Conservation (phyloP, 2,329 filamentous ascomycete genomes). For the Colletotrichum costaricense region DNA sequence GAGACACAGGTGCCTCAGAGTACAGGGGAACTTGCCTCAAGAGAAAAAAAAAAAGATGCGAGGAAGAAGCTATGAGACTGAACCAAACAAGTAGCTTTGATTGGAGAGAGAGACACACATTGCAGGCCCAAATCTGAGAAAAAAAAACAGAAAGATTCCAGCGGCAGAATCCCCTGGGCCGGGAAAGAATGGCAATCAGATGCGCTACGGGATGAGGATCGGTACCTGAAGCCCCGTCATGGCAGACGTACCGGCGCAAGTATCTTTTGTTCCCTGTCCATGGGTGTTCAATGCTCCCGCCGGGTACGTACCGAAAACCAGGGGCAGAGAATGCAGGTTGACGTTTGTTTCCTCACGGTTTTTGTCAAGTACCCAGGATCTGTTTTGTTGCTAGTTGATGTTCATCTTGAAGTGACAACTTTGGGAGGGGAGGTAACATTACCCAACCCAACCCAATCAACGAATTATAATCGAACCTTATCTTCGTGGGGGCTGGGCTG, state of each 20-base stretch:
- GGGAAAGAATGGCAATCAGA: background rate
- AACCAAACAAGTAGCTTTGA: conserved; percentile 6
- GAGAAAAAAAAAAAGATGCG: background rate
- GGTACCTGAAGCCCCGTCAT: conserved; percentile 8
- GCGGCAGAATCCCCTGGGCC: conserved; percentile 13
- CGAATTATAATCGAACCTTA: background rate
- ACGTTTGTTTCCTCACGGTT: conserved; percentile 25
- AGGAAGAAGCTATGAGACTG: background rate
- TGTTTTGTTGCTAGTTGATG: background rate
- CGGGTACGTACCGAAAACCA: background rate
- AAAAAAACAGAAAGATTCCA: conserved; percentile 4
- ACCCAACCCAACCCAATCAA: conserved; percentile 4
- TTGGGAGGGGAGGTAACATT: background rate
- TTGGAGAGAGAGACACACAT: background rate
- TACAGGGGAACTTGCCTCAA: background rate
- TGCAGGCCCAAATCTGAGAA: conserved; percentile 10
- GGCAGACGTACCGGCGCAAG: background rate
- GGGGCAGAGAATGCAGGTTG: conserved; percentile 1
- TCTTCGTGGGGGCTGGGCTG: background rate
- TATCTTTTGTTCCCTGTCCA: background rate
- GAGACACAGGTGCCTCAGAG: background rate
- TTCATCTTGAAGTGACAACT: background rate
- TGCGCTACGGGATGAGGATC: background rate
- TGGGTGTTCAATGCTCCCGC: background rate
- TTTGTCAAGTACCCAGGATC: background rate